These are phyloP conservation scores for Arabis hirsuta DNA, from an alignment of 345 rosid genomes.

Conservation along the genomic window DNA sequence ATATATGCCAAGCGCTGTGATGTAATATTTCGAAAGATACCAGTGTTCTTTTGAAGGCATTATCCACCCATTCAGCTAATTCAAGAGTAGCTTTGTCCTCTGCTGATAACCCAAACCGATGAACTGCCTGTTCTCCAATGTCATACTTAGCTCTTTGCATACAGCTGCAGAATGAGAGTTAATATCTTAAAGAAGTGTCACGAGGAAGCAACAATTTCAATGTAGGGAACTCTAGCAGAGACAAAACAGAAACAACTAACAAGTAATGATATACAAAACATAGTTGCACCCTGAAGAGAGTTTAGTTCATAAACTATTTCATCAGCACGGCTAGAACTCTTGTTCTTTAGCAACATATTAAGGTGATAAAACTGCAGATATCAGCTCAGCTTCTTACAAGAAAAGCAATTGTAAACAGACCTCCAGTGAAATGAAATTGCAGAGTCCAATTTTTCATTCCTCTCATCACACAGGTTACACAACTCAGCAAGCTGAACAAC, in stretches of 20 bases:
- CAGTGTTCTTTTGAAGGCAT: conserved; percentile 69
- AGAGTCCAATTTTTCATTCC: conserved; percentile 6
- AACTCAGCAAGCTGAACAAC: conserved; percentile 10
- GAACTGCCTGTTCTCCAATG: conserved; percentile 93
- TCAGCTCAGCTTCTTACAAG: conserved; percentile 12
- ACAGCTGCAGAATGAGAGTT: conserved; percentile 63
- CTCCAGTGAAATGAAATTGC: conserved; percentile 7
- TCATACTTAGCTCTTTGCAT: conserved; percentile 96
- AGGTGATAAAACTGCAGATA: conserved; percentile 7
- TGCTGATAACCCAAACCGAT: conserved; percentile 88
- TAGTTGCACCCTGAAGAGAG: conserved; percentile 11
- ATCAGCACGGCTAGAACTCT: conserved; percentile 18
- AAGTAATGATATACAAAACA: conserved; percentile 24
- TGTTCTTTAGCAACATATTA: neutral
- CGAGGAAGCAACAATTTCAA: conserved; percentile 5
- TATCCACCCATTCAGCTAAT: conserved; percentile 95
- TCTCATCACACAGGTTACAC: conserved; percentile 17
- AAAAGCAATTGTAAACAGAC: conserved; percentile 23
- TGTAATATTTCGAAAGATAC: conserved; percentile 53
- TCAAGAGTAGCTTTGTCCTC: conserved; percentile 98
- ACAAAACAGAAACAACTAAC: neutral
- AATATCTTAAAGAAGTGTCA: conserved; percentile 16
- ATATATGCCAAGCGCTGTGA: conserved; percentile 25
- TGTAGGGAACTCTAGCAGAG: conserved; percentile 2
- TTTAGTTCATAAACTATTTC: neutral